Evolutionary conservation across 2,329 filamentous ascomycete species (phyloP), one percentile per base, ranked within the genome.

Genomic region (Claviceps africana): DNA sequence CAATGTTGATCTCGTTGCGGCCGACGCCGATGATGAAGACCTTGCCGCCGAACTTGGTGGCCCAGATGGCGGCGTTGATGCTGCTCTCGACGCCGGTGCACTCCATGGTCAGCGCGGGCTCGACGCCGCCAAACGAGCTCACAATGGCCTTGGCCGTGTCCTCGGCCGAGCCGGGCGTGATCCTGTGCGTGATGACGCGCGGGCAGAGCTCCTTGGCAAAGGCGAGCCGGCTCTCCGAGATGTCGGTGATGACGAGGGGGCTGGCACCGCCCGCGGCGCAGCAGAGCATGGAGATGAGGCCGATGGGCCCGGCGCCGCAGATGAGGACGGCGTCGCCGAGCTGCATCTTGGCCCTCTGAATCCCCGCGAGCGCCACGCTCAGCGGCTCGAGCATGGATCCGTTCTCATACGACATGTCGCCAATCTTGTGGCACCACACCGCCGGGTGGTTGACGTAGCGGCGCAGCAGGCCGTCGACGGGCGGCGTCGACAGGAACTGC

Each of bases 21-120:
- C 91, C 93, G 2, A 97, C 90, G 42, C 91, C 91, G 58, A 96
- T 94, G 57, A 97, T 85, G 65, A 97, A 97, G 51, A 97, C 91
- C 71, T 94, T 95, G 61, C 93, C 91, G 58, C 91, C 93, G 63
- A 97, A 97, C 72, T 91, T 94, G 66, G 86, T 81, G 10, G 87
- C 83, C 78, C 90, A 93, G 65, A 96, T 91, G 51, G 89, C 88
- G 30, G 86, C 77, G 6, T 82, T 81, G 62, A 97, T 86, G 67
- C 85, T 90, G 70, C 83, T 88, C 74, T 96, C 90, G 17, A 95
- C 88, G 49, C 93, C 93, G 0, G 93, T 97, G 74, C 91, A 97
- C 70, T 97, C 91, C 70, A 97, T 78, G 13, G 83, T 83, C 51
- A 95, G 73, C 19, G 83, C 78, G 0, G 91, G 89, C 70, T 95